phyloP scores from a whole-genome alignment of 2,329 filamentous ascomycete genomes.

The Aspergillus sp. region DNA sequence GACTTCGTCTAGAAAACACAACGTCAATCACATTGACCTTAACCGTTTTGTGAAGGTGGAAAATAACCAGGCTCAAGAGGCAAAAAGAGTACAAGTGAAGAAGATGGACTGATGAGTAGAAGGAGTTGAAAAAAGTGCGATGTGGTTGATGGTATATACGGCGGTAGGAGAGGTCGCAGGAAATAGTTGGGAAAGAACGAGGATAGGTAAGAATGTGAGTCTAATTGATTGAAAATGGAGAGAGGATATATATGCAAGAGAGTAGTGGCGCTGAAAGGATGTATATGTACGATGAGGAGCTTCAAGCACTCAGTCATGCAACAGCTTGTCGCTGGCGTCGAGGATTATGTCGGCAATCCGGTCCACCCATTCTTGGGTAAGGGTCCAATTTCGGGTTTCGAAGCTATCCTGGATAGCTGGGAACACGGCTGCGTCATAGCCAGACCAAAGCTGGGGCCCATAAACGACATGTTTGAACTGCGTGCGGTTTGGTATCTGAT shows the following conservation, averaged over 20 bases:
- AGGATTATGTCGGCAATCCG: constrained; percentile 72
- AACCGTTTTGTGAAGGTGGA: neutral
- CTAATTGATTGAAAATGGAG: neutral
- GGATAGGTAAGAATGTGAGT: neutral
- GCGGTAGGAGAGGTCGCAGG: neutral
- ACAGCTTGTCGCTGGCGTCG: constrained; percentile 60
- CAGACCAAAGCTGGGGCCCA: constrained; percentile 78
- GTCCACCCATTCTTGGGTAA: constrained; percentile 69
- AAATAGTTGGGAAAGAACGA: neutral
- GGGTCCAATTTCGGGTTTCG: constrained; percentile 69
- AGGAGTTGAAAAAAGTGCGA: neutral
- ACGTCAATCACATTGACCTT: neutral
- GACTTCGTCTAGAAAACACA: neutral
- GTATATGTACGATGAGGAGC: constrained; percentile 1
- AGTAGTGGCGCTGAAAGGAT: neutral
- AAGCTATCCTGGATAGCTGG: constrained; percentile 85
- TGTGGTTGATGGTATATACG: neutral
- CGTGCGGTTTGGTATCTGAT: constrained; percentile 77
- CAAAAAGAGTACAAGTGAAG: neutral
- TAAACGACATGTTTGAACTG: constrained; percentile 96
- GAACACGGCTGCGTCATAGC: constrained; percentile 70
- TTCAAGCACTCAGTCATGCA: constrained; percentile 34
- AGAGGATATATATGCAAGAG: constrained; percentile 9
- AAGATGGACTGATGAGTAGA: neutral
- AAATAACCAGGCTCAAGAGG: neutral